Conservation (phyloP, 2,329 filamentous ascomycete species). For the Ceratocystis alfenasii region DNA sequence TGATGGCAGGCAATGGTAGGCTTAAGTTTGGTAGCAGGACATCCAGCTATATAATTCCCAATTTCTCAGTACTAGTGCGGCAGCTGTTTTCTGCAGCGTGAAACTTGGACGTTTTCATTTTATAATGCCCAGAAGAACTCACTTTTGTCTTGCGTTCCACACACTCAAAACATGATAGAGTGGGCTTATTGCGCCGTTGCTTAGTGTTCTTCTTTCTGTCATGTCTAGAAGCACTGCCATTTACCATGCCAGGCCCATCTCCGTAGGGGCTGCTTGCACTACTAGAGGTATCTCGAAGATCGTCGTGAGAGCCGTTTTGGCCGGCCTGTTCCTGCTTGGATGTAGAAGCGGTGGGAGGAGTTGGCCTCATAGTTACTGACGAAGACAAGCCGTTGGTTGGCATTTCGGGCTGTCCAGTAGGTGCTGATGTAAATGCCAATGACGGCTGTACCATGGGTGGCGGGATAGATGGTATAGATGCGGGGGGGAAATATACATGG, state of each 20-base stretch:
- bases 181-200: conserved; percentile 77
- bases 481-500: neutral
- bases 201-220: conserved; percentile 42
- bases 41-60: neutral
- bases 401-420: neutral
- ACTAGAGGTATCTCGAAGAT: conserved; percentile 13
- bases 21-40: neutral
- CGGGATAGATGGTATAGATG: neutral
- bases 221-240: conserved; percentile 1
- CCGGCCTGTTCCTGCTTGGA: neutral
- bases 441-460: neutral
- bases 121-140: conserved; percentile 26
- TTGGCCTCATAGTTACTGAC: neutral
- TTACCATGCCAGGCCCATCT: conserved; percentile 13
- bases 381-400: neutral
- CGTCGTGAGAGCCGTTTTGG: conserved; percentile 14
- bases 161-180: conserved; percentile 65
- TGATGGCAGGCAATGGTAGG: neutral
- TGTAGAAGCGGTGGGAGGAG: neutral
- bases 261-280: conserved; percentile 20
- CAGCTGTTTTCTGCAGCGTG: neutral
- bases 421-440: neutral
- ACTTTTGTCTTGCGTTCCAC: conserved; percentile 76
- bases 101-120: neutral
- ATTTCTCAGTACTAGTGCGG: neutral